Conservation (phyloP, 2,329 filamentous ascomycete species). For the Monosporascus sp. region DNA sequence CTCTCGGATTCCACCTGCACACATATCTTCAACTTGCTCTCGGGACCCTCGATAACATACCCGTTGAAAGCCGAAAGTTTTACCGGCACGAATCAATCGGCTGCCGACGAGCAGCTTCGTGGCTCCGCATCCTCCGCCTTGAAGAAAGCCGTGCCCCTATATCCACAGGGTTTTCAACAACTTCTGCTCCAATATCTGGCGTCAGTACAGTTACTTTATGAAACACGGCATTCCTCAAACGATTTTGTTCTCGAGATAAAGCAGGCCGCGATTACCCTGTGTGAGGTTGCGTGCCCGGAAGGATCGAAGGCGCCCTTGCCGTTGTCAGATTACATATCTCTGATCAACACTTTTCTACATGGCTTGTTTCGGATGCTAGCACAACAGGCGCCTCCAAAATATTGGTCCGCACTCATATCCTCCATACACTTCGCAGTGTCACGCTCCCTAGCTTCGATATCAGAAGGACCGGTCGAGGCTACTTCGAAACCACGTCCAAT, state of each 20-base stretch:
- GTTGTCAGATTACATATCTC: constrained; percentile 36
- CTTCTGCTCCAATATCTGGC: constrained; percentile 22
- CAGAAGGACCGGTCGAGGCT: neutral
- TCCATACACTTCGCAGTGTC: constrained; percentile 19
- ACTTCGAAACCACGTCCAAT: constrained; percentile 6
- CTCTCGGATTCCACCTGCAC: constrained; percentile 22
- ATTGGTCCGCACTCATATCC: constrained; percentile 22
- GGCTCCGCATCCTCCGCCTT: constrained; percentile 19
- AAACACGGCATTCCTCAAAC: constrained; percentile 5
- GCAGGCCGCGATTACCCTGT: constrained; percentile 38
- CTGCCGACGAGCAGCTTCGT: constrained; percentile 15
- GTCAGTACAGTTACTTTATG: constrained; percentile 19
- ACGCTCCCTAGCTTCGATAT: constrained; percentile 8
- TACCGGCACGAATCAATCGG: constrained; percentile 5
- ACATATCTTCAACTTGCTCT: constrained; percentile 20
- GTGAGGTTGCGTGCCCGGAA: constrained; percentile 44
- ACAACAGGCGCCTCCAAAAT: constrained; percentile 13
- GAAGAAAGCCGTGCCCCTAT: constrained; percentile 18
- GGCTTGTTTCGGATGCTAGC: constrained; percentile 17
- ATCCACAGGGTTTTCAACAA: constrained; percentile 23
- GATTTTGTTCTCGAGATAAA: constrained; percentile 19
- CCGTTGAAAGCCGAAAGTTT: constrained; percentile 17
- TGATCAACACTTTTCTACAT: constrained; percentile 28
- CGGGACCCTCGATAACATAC: constrained; percentile 17
- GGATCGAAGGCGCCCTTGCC: constrained; percentile 23